Conservation (phyloP, 2,329 filamentous ascomycete genomes). For the Microdochium trichocladiopsis region DNA sequence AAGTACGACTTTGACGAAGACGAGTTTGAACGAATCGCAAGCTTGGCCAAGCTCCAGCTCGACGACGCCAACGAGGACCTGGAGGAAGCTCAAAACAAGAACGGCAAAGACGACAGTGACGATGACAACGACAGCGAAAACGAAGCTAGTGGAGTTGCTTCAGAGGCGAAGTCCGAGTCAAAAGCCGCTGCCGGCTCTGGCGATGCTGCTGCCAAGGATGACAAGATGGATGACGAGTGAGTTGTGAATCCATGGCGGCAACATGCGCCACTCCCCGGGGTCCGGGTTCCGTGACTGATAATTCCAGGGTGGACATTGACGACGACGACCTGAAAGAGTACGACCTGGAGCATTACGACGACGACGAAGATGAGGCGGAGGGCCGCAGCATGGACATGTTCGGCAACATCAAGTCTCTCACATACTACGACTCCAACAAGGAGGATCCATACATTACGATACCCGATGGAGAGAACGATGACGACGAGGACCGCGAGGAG, state of each 20-base stretch:
- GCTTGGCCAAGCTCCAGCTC: slow-evolving; percentile 69
- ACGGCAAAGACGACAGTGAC: slow-evolving; percentile 12
- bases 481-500: slow-evolving; percentile 87
- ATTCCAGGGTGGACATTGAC: slow-evolving; percentile 41
- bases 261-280: neutral
- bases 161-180: slow-evolving; percentile 4
- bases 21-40: slow-evolving; percentile 69
- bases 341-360: slow-evolving; percentile 92
- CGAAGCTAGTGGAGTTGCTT: slow-evolving; percentile 18
- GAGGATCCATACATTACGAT: slow-evolving; percentile 96
- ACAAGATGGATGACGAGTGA: slow-evolving; percentile 32
- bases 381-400: slow-evolving; percentile 84
- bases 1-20: slow-evolving; percentile 71
- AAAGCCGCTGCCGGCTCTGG: slow-evolving; percentile 8
- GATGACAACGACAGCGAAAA: slow-evolving; percentile 19
- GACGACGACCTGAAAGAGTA: slow-evolving; percentile 95
- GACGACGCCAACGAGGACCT: slow-evolving; percentile 89
- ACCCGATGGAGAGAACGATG: slow-evolving; percentile 60
- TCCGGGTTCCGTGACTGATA: slow-evolving; percentile 1
- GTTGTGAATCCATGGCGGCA: slow-evolving; percentile 14
- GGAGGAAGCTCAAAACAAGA: slow-evolving; percentile 57
- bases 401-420: slow-evolving; percentile 86
- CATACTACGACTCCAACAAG: slow-evolving; percentile 90
- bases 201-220: slow-evolving; percentile 12
- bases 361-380: slow-evolving; percentile 64